Percentiles rank a stretch among this genome's conserved stretches.
Conservation (phyloP, 192 early-diverging fungal species). For the Umbelopsis vinacea region DNA sequence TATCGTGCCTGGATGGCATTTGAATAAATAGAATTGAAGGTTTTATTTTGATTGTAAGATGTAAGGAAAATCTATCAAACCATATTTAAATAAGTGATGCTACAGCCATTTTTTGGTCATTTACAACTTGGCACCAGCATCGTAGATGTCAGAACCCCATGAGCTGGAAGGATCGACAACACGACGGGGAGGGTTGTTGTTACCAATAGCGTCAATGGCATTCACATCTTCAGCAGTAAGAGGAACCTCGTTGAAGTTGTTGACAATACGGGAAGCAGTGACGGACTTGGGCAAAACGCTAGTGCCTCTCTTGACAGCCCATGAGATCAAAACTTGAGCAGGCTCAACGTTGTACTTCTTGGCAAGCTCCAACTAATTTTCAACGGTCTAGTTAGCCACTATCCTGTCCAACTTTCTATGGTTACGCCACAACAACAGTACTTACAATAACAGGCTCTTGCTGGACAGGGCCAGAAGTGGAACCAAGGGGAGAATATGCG, state of each 20-base stretch:
- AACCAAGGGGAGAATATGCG: constrained; percentile 86
- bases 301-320: constrained; percentile 76
- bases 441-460: constrained; percentile 33
- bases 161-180: constrained; percentile 1
- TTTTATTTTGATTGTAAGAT: no score
- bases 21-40: no score
- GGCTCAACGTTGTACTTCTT: constrained; percentile 65
- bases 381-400: background rate
- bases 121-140: constrained; percentile 13
- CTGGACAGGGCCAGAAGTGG: constrained; percentile 29
- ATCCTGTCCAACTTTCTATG: background rate
- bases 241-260: constrained; percentile 30
- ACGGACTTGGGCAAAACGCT: constrained; percentile 86
- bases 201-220: background rate
- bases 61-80: no score
- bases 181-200: constrained; percentile 4
- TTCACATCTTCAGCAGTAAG: constrained; percentile 17
- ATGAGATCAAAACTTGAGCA: constrained; percentile 80
- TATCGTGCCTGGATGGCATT: background rate
- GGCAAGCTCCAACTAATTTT: constrained; percentile 57
- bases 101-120: background rate
- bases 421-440: background rate
- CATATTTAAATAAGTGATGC: no score
- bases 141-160: constrained; percentile 17
- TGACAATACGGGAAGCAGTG: constrained; percentile 45